phyloP scores from a whole-genome alignment of 2,329 filamentous ascomycete genomes.

The Chaetomiaceae sp. region DNA sequence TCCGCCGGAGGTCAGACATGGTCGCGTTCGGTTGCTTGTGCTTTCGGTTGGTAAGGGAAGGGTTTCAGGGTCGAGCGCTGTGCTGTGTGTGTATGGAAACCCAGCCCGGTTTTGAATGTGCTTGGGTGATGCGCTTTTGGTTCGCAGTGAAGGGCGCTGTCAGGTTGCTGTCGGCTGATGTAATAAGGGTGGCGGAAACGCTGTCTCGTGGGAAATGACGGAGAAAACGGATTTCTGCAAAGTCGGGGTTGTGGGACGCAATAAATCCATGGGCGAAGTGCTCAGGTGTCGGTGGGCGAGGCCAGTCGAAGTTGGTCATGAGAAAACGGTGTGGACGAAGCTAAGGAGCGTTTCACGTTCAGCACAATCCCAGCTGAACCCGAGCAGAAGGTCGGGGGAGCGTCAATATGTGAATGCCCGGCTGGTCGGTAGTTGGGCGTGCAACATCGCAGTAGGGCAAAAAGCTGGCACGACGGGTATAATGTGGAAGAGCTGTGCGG shows the following conservation, averaged over 20 bases:
- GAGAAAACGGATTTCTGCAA: conserved; percentile 5
- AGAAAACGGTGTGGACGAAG: no score
- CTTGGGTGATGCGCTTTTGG: neutral
- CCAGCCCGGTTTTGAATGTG: neutral
- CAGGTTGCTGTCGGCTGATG: conserved; percentile 1
- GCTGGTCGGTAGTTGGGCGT: no score
- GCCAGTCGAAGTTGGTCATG: neutral
- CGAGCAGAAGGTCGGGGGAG: no score
- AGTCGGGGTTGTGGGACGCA: conserved; percentile 12
- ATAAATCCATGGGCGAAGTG: conserved; percentile 26
- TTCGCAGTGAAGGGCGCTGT: neutral
- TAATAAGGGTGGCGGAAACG: conserved; percentile 18
- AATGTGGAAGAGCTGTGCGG: no score
- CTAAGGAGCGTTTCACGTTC: no score
- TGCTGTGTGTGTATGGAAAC: neutral
- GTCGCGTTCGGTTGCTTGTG: conserved; percentile 2
- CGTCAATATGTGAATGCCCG: no score
- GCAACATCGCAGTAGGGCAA: no score
- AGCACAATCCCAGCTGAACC: no score
- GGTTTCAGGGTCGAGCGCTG: neutral
- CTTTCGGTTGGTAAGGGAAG: neutral
- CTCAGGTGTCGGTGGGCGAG: neutral
- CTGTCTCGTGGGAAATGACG: conserved; percentile 4
- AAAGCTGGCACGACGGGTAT: no score
- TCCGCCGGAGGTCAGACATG: conserved; percentile 62